Evolutionary conservation across 768 basidiomycete species (phyloP).

Genomic region (Boletus fagicola): DNA sequence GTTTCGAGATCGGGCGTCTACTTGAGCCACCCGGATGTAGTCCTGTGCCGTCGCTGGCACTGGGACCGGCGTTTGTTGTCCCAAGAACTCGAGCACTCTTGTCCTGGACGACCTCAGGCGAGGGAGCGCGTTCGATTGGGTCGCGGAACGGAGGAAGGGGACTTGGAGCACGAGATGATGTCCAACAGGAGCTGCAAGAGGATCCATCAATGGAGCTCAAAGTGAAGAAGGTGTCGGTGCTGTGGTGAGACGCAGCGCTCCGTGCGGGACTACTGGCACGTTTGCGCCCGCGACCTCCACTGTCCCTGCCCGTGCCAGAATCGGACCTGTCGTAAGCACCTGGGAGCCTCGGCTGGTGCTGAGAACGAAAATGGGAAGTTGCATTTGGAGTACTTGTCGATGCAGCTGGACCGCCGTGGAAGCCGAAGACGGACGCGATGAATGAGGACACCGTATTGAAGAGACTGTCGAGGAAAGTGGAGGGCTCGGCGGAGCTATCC

Average conservation of each 20-base stretch:
- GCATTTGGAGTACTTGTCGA: neutral
- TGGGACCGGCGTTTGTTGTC: neutral
- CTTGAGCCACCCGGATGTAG: neutral
- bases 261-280: neutral
- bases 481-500: neutral
- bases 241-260: constrained; percentile 26
- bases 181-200: constrained; percentile 38
- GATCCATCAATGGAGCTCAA: constrained; percentile 47
- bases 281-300: constrained; percentile 2
- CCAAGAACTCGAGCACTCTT: neutral
- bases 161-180: constrained; percentile 19
- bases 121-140: constrained; percentile 30
- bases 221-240: constrained; percentile 41
- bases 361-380: neutral
- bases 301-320: constrained; percentile 3
- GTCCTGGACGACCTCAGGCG: constrained; percentile 30
- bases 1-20: constrained; percentile 15
- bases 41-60: neutral
- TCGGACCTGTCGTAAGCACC: constrained; percentile 23
- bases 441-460: constrained; percentile 18
- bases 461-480: constrained; percentile 21
- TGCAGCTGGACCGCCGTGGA: constrained; percentile 2
- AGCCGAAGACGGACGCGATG: constrained; percentile 16
- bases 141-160: constrained; percentile 28
- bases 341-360: constrained; percentile 10